phyloP scores from a whole-genome alignment of 140 eudicot species.

The Eryngium alpinum region DNA sequence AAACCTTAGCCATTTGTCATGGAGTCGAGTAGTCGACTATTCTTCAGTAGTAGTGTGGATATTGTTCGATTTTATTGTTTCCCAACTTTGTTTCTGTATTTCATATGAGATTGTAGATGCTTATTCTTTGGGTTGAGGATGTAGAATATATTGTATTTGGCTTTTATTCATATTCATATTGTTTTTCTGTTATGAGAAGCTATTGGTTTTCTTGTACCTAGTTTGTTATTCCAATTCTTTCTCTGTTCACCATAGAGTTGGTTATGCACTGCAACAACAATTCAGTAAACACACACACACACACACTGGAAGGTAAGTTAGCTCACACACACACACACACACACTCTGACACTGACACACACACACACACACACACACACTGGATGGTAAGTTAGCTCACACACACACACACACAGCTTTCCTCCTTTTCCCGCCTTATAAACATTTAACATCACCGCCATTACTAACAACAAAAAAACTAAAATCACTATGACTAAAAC shows the following conservation, averaged over 20 bases:
- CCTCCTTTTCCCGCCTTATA: conserved; percentile 32
- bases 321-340: too few species aligned
- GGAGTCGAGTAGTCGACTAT: background rate
- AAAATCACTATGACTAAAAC: background rate
- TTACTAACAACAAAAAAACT: background rate
- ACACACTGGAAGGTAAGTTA: too few species aligned
- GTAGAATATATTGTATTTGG: conserved; percentile 5
- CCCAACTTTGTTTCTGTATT: background rate
- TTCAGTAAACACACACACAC: too few species aligned
- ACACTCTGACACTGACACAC: too few species aligned
- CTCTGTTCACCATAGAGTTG: too few species aligned
- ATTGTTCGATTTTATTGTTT: background rate
- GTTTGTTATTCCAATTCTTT: too few species aligned
- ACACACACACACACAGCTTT: too few species aligned
- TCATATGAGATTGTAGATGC: background rate
- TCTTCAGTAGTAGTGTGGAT: background rate
- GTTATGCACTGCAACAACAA: too few species aligned
- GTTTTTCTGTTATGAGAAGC: background rate
- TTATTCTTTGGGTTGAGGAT: conserved; percentile 5
- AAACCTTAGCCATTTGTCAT: background rate
- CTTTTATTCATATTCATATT: background rate
- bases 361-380: too few species aligned
- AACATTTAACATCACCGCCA: background rate
- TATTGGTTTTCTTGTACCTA: too few species aligned
- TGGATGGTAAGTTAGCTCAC: too few species aligned